These are phyloP conservation scores for Ceratobasidium papillatum DNA, from an alignment of 1,284 basidiomycete species.

Conservation along the genomic window DNA sequence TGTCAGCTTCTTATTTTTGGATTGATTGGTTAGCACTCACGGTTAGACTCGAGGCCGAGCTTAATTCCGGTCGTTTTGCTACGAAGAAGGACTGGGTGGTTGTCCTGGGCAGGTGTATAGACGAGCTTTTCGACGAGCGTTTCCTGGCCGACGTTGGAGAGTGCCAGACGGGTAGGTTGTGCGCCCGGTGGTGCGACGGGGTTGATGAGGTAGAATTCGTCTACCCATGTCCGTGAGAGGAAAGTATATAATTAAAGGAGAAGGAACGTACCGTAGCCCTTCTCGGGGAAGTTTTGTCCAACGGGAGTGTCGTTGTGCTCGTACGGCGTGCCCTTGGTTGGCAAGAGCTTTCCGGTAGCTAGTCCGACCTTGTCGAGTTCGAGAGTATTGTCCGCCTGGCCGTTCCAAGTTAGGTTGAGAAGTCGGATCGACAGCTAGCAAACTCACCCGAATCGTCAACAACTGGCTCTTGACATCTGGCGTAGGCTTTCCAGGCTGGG, in stretches of 20 bases:
- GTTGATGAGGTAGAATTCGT: conserved; percentile 70
- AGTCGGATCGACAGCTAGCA: background rate
- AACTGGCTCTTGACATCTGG: conserved; percentile 65
- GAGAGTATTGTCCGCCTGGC: conserved; percentile 64
- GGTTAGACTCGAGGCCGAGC: conserved; percentile 71
- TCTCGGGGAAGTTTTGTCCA: conserved; percentile 62
- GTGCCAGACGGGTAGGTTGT: conserved; percentile 54
- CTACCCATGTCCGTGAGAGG: conserved; percentile 51
- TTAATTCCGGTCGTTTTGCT: conserved; percentile 67
- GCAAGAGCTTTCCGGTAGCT: conserved; percentile 61
- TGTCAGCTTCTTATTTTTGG: no score
- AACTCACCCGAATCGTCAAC: conserved; percentile 63
- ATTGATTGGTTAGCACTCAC: conserved; percentile 56
- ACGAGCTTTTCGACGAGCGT: conserved; percentile 61
- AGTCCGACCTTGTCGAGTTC: conserved; percentile 62
- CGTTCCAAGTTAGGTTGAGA: background rate
- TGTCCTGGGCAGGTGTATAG: conserved; percentile 51
- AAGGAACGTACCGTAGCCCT: conserved; percentile 63
- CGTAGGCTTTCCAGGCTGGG: conserved; percentile 54
- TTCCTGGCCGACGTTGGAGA: conserved; percentile 50
- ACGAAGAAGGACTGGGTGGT: conserved; percentile 61
- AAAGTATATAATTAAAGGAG: conserved; percentile 1
- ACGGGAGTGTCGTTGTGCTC: conserved; percentile 63
- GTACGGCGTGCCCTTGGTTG: conserved; percentile 61
- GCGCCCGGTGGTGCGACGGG: conserved; percentile 55